phyloP scores from a whole-genome alignment of 2,329 filamentous ascomycete genomes.

The Aspergillus puulaauensis region DNA sequence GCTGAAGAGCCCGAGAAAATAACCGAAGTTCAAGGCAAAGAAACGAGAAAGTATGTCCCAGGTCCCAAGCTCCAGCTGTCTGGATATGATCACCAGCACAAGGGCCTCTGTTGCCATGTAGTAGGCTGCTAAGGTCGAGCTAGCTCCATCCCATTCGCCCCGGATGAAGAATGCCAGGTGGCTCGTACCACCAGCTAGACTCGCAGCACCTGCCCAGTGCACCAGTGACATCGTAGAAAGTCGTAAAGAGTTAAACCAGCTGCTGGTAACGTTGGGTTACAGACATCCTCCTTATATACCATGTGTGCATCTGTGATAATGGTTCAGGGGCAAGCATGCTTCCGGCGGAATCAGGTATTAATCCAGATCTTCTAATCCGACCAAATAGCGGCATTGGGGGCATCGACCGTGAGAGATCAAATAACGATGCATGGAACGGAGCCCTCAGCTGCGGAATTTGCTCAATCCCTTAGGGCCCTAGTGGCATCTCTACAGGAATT shows the following conservation, averaged over 20 bases:
- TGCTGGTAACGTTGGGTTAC: neutral
- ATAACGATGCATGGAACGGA: neutral
- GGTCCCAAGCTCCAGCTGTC: neutral
- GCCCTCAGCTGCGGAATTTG: neutral
- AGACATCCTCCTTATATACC: neutral
- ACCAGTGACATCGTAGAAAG: too few relatives aligned
- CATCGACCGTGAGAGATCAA: neutral
- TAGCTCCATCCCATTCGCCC: too few relatives aligned
- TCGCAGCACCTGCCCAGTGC: too few relatives aligned
- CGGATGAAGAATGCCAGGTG: too few relatives aligned
- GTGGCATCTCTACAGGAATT: too few relatives aligned
- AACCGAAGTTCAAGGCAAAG: neutral
- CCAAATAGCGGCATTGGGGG: too few relatives aligned
- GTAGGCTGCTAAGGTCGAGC: too few relatives aligned
- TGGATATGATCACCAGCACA: neutral
- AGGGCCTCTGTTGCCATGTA: neutral
- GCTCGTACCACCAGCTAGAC: too few relatives aligned
- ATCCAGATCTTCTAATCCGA: too few relatives aligned
- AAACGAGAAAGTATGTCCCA: neutral
- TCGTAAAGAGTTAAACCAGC: neutral
- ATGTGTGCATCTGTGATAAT: neutral
- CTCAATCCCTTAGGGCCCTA: too few relatives aligned
- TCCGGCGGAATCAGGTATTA: too few relatives aligned
- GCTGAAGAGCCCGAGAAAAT: neutral
- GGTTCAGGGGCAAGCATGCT: neutral